Base-by-base conservation (phyloP, 2,329 filamentous ascomycete species). In the Boeremia exigua region DNA sequence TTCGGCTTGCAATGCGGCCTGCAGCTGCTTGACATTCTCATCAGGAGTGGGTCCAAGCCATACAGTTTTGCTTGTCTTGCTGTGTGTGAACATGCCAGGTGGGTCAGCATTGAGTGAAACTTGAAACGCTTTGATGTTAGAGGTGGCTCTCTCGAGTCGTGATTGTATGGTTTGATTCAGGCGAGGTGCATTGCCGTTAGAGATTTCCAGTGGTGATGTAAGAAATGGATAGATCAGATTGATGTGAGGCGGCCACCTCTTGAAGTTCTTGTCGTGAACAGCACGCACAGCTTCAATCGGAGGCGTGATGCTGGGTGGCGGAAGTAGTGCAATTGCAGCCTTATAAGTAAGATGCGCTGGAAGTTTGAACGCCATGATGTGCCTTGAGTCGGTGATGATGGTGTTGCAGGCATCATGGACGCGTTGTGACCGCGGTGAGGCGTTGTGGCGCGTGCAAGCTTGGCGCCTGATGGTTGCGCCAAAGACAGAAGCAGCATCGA, bases 171-270 rank as follows among this genome's bases (percentile, higher is more conserved):
- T 49, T 11, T 64, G 34, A 17, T 67, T 67, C 48, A 69, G 39
- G 10, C 36, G 53, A 39, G 15, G 42, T 12, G 40, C 27, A 40
- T 51, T 46, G 28, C 43, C 51, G 25, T 56, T 30, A 15, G 40
- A 33, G 14, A 47, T 56, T 12, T 62, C 59, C 11, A 66, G 62
- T 11, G 66, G 61, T 1, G 56, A 61, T 9, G 58, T 51, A 47
- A 71, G 58, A 44, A 72, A 73, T 11, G 68, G 69, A 46, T 71
- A 71, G 39, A 73, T 53, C 23, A 71, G 48, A 37, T 73, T 73
- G 44, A 71, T 69, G 39, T 73, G 69, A 7, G 70, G 64, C 25
- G 67, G 69, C 71, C 67, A 71, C 15, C 68, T 66, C 8, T 47
- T 48, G 53, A 66, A 71, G 29, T 69, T 61, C 43, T 59, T 66